Evolutionary conservation across 139 green algal species (phyloP).

Genomic region (Chlamydomonas schloesseri): DNA sequence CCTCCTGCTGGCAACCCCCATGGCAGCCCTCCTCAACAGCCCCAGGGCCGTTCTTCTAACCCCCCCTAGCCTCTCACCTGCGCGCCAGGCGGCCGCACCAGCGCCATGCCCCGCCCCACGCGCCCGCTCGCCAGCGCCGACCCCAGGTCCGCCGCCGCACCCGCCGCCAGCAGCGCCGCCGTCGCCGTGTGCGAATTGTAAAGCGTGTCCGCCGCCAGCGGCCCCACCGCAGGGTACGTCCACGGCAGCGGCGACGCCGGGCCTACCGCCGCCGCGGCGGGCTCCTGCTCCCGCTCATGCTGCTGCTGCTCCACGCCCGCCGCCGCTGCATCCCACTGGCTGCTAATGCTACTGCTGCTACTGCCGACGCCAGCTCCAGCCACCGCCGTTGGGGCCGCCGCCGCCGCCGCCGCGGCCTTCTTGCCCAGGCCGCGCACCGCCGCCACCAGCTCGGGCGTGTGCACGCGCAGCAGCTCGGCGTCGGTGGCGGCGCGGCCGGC

Average conservation of each 20-base stretch:
- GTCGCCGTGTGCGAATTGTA: constrained; percentile 23
- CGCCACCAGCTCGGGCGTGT: constrained; percentile 64
- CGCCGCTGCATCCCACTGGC: no score
- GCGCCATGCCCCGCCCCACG: constrained; percentile 58
- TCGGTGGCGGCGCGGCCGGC: constrained; percentile 60
- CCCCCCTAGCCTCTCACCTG: not conserved
- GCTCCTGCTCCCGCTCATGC: no score
- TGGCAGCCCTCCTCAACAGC: no score
- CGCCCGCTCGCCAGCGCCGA: constrained; percentile 57
- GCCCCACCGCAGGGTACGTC: not conserved
- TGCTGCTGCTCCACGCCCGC: no score
- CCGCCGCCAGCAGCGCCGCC: constrained; percentile 73
- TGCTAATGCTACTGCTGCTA: not conserved
- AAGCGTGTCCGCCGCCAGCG: constrained; percentile 32
- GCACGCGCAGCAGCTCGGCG: constrained; percentile 70
- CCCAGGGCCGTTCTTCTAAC: no score
- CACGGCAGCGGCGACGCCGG: not conserved
- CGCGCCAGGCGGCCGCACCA: constrained; percentile 79
- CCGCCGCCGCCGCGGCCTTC: not conserved
- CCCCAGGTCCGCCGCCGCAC: constrained; percentile 70
- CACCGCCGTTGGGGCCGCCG: not conserved
- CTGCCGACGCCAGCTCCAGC: not conserved
- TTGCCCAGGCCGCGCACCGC: constrained; percentile 26
- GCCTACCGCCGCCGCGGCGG: not conserved
- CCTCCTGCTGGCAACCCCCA: no score